Base-by-base conservation (phyloP, 2,329 filamentous ascomycete species). In the Monascus ruber region DNA sequence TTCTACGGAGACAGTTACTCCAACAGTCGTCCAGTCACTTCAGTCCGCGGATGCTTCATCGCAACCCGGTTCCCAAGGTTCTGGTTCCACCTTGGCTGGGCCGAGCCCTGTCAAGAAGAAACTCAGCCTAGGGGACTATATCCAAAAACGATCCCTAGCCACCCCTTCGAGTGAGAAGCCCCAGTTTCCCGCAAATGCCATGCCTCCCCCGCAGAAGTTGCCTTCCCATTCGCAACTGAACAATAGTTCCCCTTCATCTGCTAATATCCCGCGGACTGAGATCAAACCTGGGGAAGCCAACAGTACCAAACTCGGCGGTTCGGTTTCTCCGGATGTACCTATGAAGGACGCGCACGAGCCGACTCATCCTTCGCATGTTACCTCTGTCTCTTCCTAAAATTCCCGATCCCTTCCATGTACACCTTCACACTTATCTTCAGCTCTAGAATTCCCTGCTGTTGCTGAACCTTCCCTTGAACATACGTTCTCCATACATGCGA, bases 91-190 rank as follows among this genome's bases (percentile, higher is more conserved):
- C 32, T 44, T 59, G 6, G 55, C 62, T 5, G 62, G 64, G n/a
- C 63, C 68, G 25, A 70, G 65, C 47, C 68, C 68, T 2, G 60
- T 63, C 11, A 70, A 70, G 52, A 72, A 71, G 51, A 71, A 71
- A 44, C 56, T 71, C 35, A 71, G 65, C 46, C 49, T 72, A 17
- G 67, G 67, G 34, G 69, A 72, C 46, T 72, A 72, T 44, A 67
- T 58, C 36, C 61, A 63, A 38, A 58, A 64, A 37, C 59, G 60
- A 7, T 64, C 61, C 11, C 47, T 64, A 33, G 52, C 56, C 9
- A 63, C 64, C 1, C 64, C 64, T 5, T 59, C 59, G 0, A 52
- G 55, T 4, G 66, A 69, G 40, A 69, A 65, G 43, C 40, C 52
- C n/a, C 62, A 58, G 32, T 38, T 47, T 3, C 57, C 58, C 35